Percentiles rank a stretch among this genome's conserved stretches.
phyloP scores from a whole-genome alignment of 225 moss, liverwort and hornwort genomes.

The Rhytidiadelphus loreus region DNA sequence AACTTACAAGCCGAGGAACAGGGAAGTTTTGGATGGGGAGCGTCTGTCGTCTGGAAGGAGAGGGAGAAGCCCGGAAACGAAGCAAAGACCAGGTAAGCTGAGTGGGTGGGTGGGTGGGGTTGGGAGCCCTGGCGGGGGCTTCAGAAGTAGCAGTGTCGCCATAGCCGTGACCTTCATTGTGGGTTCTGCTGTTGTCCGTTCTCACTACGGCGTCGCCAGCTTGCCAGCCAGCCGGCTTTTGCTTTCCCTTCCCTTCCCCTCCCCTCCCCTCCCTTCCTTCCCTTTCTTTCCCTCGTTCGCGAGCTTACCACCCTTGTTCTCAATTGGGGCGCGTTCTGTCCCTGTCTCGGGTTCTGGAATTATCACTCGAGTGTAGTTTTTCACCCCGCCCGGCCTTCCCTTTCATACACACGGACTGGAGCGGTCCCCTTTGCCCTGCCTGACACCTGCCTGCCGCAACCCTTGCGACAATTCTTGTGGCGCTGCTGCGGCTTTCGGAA shows the following conservation, averaged over 20 bases:
- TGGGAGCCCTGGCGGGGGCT: neutral
- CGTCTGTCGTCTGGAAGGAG: neutral
- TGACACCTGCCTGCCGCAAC: slow-evolving; percentile 4
- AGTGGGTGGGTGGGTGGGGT: neutral
- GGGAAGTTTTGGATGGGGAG: neutral
- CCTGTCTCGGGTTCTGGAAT: neutral
- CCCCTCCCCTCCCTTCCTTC: no score
- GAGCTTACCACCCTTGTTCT: neutral
- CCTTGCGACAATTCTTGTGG: neutral
- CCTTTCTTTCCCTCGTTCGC: neutral
- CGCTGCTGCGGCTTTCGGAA: neutral
- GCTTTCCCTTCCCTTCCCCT: neutral
- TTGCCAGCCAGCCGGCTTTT: neutral
- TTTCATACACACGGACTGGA: neutral
- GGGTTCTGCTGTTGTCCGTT: neutral
- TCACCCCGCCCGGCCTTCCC: neutral
- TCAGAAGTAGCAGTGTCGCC: neutral
- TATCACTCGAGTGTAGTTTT: neutral
- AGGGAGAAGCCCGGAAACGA: neutral
- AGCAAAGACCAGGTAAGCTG: neutral
- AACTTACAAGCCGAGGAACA: neutral
- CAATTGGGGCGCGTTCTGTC: neutral
- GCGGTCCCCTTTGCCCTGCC: neutral
- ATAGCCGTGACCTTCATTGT: neutral
- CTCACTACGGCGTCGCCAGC: neutral